These are phyloP conservation scores for Diversispora epigaea DNA, from an alignment of 192 early-diverging fungal species.

Conservation along the genomic window DNA sequence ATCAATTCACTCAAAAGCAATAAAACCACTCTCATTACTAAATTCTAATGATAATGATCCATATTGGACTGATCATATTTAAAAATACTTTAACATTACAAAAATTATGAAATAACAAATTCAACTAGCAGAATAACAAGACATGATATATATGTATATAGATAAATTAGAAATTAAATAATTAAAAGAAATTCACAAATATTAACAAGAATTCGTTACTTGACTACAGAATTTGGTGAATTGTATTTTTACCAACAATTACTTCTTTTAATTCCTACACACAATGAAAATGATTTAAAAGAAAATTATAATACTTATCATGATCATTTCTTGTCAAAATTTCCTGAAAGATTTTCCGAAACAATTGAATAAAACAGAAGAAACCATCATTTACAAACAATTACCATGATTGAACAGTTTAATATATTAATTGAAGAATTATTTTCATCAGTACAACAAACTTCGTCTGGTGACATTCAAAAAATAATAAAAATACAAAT, in stretches of 20 bases:
- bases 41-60: neutral
- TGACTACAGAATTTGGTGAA: neutral
- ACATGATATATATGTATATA: neutral
- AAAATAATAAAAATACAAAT: too few relatives aligned
- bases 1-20: neutral
- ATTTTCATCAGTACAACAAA: neutral
- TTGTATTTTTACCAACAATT: slow-evolving; percentile 11
- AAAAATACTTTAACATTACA: too few relatives aligned
- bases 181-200: neutral
- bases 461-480: neutral
- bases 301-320: neutral
- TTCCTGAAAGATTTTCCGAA: too few relatives aligned
- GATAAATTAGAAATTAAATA: neutral
- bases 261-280: neutral
- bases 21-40: neutral
- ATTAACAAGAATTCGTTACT: too few relatives aligned
- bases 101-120: neutral
- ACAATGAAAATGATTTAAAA: neutral
- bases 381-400: neutral
- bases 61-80: neutral
- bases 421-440: neutral
- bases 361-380: neutral
- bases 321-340: neutral
- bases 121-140: neutral
- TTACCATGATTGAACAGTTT: neutral